phyloP scores from a whole-genome alignment of 2,329 filamentous ascomycete species.

The Colletotrichum limetticola region DNA sequence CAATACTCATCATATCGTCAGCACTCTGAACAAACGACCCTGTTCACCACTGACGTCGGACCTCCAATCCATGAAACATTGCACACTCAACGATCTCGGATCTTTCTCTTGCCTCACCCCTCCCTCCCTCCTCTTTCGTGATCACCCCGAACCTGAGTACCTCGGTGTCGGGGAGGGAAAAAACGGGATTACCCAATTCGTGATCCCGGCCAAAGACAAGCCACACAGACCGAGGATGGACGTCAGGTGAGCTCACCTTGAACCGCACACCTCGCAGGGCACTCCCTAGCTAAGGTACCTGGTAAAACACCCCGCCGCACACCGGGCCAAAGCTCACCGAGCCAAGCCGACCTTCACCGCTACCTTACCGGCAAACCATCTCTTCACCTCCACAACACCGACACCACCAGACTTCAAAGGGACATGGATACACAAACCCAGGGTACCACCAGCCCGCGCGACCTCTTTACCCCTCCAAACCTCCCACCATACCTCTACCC shows the following conservation, averaged over 20 bases:
- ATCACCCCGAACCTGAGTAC: neutral
- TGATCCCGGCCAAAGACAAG: slow-evolving; percentile 5
- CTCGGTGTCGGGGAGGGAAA: too few relatives aligned
- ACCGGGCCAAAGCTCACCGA: slow-evolving; percentile 20
- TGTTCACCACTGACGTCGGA: neutral
- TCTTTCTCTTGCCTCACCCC: neutral
- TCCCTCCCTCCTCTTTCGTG: neutral
- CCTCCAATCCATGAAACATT: neutral
- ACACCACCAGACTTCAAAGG: too few relatives aligned
- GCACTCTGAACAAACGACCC: neutral
- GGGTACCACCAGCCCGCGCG: neutral
- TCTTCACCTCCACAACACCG: too few relatives aligned
- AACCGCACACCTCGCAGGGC: neutral
- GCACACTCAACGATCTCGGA: neutral
- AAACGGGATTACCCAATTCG: slow-evolving; percentile 15
- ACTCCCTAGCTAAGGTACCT: too few relatives aligned
- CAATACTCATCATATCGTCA: neutral
- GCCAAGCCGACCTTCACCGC: neutral
- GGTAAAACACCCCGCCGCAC: neutral
- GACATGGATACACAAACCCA: too few relatives aligned
- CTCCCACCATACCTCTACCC: too few relatives aligned
- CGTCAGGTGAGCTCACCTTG: slow-evolving; percentile 10
- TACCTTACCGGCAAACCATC: slow-evolving; percentile 1
- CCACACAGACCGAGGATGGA: neutral
- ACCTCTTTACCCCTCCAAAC: neutral